These are phyloP conservation scores for Petrea volubilis DNA, from an alignment of 257 asterid genomes.

Conservation along the genomic window DNA sequence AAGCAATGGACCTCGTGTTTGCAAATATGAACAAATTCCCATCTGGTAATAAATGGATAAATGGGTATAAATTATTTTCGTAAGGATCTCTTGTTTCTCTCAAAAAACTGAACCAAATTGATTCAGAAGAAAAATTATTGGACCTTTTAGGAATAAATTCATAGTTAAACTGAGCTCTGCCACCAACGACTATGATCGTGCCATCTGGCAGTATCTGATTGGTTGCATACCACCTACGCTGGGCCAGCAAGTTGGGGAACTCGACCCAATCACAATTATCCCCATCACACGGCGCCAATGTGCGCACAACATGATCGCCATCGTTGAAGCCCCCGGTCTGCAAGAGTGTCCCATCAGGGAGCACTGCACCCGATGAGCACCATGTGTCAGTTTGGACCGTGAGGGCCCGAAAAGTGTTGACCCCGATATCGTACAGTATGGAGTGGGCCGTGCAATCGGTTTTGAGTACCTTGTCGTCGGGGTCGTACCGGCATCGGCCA, in stretches of 20 bases:
- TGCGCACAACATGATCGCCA: slow-evolving; percentile 50
- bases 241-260: slow-evolving; percentile 30
- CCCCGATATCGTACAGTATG: slow-evolving; percentile 42
- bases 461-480: slow-evolving; percentile 33
- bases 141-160: slow-evolving; percentile 47
- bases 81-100: slow-evolving; percentile 45
- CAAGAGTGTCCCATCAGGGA: slow-evolving; percentile 56
- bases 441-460: slow-evolving; percentile 83
- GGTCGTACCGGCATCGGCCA: slow-evolving; percentile 49
- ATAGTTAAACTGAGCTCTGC: slow-evolving; percentile 60
- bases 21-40: slow-evolving; percentile 68
- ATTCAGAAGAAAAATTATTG: background rate
- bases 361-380: slow-evolving; percentile 82
- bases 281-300: slow-evolving; percentile 37
- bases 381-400: slow-evolving; percentile 66
- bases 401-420: slow-evolving; percentile 43
- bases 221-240: slow-evolving; percentile 69
- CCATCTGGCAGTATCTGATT: slow-evolving; percentile 71
- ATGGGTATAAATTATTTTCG: slow-evolving; percentile 75
- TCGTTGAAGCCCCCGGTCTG: slow-evolving; percentile 81
- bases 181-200: slow-evolving; percentile 57
- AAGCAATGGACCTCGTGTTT: slow-evolving; percentile 46
- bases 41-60: slow-evolving; percentile 61
- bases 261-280: slow-evolving; percentile 56
- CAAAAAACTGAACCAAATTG: slow-evolving; percentile 42